Conservation (phyloP, 2,329 filamentous ascomycete genomes). For the Neodidymelliopsis sp. region DNA sequence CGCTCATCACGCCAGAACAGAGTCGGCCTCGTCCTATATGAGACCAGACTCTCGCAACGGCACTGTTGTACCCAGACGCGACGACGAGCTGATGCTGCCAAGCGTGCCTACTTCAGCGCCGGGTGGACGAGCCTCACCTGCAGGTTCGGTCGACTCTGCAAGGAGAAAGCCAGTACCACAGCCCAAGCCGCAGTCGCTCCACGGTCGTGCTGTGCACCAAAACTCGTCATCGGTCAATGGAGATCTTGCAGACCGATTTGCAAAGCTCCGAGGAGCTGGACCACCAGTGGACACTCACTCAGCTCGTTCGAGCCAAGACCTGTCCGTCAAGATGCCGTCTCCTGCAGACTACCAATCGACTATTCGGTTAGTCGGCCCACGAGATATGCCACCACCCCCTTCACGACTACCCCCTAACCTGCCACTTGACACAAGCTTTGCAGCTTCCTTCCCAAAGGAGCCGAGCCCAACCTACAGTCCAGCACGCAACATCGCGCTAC, state of each 20-base stretch:
- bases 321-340: slow-evolving; percentile 52
- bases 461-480: slow-evolving; percentile 81
- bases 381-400: slow-evolving; percentile 59
- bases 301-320: slow-evolving; percentile 33
- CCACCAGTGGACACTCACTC: slow-evolving; percentile 32
- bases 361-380: slow-evolving; percentile 55
- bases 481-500: slow-evolving; percentile 73
- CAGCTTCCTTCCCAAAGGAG: slow-evolving; percentile 69
- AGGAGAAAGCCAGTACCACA: slow-evolving; percentile 56
- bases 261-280: slow-evolving; percentile 40
- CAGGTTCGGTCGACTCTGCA: slow-evolving; percentile 29
- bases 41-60: slow-evolving; percentile 30
- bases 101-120: slow-evolving; percentile 35
- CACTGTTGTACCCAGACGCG: slow-evolving; percentile 14
- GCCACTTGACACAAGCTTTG: slow-evolving; percentile 59
- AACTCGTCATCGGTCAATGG: slow-evolving; percentile 33
- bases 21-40: slow-evolving; percentile 23
- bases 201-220: slow-evolving; percentile 65
- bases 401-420: slow-evolving; percentile 50
- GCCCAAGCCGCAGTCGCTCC: slow-evolving; percentile 72
- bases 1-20: slow-evolving; percentile 46
- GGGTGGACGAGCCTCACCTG: slow-evolving; percentile 29
- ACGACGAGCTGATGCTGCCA: slow-evolving; percentile 48
- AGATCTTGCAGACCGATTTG: slow-evolving; percentile 50
- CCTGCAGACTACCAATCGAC: slow-evolving; percentile 48